Base-by-base conservation (phyloP, 2,329 filamentous ascomycete species). In the Escovopsis sp. region DNA sequence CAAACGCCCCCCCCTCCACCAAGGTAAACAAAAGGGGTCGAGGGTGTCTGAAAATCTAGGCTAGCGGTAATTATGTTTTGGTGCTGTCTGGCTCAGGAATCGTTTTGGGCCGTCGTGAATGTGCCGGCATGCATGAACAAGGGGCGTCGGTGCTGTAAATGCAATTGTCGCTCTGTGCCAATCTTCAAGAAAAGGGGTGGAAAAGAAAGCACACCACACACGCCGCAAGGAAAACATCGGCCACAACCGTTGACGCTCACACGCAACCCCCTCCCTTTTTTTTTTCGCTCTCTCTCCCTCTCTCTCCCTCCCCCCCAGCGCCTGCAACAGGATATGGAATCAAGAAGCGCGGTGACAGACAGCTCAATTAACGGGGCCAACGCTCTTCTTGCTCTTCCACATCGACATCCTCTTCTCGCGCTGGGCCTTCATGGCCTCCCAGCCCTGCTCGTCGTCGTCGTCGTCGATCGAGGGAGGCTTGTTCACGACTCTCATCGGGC, bases 351-450 rank as follows among this genome's bases (percentile, higher is more conserved):
- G 40, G 38, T 27, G 32, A 40, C 42, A 9, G 27, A 30, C 8
- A 11, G 15, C n/a, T 31, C 39, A 30, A 39, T 58, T 49, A 61
- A 51, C 58, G 16, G 67, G 60, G 33, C 67, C 64, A 37, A 67
- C 53, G 35, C 57, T 63, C 60, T 79, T 44, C 80, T 79, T 81
- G 35, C 64, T 66, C 56, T 67, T 72, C 79, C 79, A 82, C 31
- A 72, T 48, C n/a, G 72, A 74, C 53, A 71, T 72, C 63, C 80
- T 82, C 65, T 79, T 74, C 43, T 81, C 76, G 44, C 76, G 67
- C 63, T 81, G 81, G 43, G 74, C 74, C 53, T 75, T 76, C 76
- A 83, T 80, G 27, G 76, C 74, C 47, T 74, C 76, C 79, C 79
- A 83, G 13, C 75, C 79, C 51, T 79, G 67, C 41, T 82, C 78